Conservation (phyloP, 2,329 filamentous ascomycete species). For the Gliomastix tumulicola region DNA sequence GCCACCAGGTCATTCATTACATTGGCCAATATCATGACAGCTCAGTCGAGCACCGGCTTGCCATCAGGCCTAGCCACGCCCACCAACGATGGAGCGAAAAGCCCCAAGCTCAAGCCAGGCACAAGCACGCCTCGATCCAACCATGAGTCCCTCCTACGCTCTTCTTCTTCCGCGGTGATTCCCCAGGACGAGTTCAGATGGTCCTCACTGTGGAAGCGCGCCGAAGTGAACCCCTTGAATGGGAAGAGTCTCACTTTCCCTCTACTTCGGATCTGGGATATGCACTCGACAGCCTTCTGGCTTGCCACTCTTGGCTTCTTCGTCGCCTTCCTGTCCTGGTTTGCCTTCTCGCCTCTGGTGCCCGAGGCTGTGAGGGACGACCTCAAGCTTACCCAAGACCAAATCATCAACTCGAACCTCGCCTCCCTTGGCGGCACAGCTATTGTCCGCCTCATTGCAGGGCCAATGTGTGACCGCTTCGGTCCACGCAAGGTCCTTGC, state of each 20-base stretch:
- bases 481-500: slow-evolving; percentile 78
- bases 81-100: too few relatives aligned
- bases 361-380: slow-evolving; percentile 75
- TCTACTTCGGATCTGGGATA: slow-evolving; percentile 67
- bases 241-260: slow-evolving; percentile 77
- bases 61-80: too few relatives aligned
- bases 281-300: slow-evolving; percentile 83
- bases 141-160: too few relatives aligned
- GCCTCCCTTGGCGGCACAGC: slow-evolving; percentile 66
- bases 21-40: too few relatives aligned
- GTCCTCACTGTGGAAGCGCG: slow-evolving; percentile 28
- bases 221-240: slow-evolving; percentile 78
- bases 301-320: slow-evolving; percentile 85
- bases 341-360: slow-evolving; percentile 71
- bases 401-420: slow-evolving; percentile 88
- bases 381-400: slow-evolving; percentile 58
- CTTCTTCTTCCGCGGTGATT: too few relatives aligned
- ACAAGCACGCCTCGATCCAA: too few relatives aligned
- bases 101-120: too few relatives aligned
- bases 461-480: slow-evolving; percentile 78
- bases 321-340: slow-evolving; percentile 83
- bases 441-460: slow-evolving; percentile 69
- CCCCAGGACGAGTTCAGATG: too few relatives aligned
- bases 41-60: too few relatives aligned
- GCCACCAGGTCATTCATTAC: too few relatives aligned